Evolutionary conservation across 441 rosid species (phyloP), one percentile per base, ranked within the genome.

Genomic region (Pelargonium citronellum): DNA sequence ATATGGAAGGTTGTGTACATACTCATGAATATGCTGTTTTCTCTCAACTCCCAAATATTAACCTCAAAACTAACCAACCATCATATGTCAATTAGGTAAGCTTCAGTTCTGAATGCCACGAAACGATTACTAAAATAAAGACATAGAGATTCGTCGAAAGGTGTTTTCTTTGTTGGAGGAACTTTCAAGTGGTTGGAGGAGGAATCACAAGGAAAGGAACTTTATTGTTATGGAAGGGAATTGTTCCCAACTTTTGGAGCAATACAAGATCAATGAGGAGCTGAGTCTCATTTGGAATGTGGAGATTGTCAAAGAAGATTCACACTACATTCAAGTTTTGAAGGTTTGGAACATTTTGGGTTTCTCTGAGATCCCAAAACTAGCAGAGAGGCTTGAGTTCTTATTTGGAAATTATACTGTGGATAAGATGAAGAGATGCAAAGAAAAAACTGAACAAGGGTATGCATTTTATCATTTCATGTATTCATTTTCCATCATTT

Each of bases 1-100:
- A 81, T 69, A 64, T 86, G 90, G 88, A 81, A 84, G 82, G 85
- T 85, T 30, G 34, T 30, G 34, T 49, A 49, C 17, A 51, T n/a
- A 15, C 6, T 13, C 4, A 10, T 47, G n/a, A 4, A 12, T 49
- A 30, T 30, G 34, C 34, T 30, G 4, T 30, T 30, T 30, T 30
- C 34, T 30, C 34, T 30, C 34, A 30, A 30, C 34, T 30, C 34
- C 24, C 24, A 30, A 30, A 30, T 30, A 1, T 30, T 30, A 30
- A 1, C 34, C 34, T 30, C 34, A 30, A 30, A 30, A 30, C 34
- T 30, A 30, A 30, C 3, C 34, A 34, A 34, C 39, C 39, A 3
- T 34, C 6, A 34, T 34, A 4, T 34, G 5, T 34, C 6, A 47
- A 47, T 47, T 10, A 47, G 12, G 53, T 47, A 47, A 47, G 12